A percentile compares a stretch with the other conserved stretches of the same genome.
phyloP scores from a whole-genome alignment of 805 yeast species.

The Cyberlindnera misumaiensis region DNA sequence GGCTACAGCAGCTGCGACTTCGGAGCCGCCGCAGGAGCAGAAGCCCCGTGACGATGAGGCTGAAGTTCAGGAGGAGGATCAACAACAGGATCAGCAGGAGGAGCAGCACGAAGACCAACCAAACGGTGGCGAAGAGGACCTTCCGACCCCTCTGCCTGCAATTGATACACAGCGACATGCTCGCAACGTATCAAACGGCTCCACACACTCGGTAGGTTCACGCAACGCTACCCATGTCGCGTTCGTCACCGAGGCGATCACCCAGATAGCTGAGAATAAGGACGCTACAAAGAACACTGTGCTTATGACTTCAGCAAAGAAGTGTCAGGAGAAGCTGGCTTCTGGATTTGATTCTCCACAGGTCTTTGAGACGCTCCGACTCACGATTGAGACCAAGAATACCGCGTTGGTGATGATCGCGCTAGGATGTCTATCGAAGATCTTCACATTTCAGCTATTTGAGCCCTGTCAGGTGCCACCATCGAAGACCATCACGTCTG shows the following conservation, averaged over 20 bases:
- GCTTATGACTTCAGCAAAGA: constrained; percentile 27
- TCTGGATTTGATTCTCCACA: constrained; percentile 38
- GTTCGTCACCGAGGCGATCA: constrained; percentile 53
- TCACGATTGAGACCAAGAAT: constrained; percentile 64
- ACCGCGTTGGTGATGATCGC: constrained; percentile 65
- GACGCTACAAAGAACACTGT: constrained; percentile 48
- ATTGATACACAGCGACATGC: constrained; percentile 13
- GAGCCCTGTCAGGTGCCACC: constrained; percentile 47
- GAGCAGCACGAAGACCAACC: constrained; percentile 12
- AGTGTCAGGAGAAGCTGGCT: constrained; percentile 22
- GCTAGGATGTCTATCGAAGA: constrained; percentile 78
- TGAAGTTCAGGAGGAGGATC: neutral
- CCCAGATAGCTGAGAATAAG: constrained; percentile 47
- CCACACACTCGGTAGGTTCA: constrained; percentile 15
- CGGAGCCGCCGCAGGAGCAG: too few relatives aligned
- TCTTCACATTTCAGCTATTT: constrained; percentile 80
- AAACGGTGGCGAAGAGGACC: constrained; percentile 14
- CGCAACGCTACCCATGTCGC: constrained; percentile 27
- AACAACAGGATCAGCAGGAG: constrained; percentile 1
- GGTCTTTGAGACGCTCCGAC: constrained; percentile 74
- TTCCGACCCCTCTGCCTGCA: constrained; percentile 16
- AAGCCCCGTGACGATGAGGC: too few relatives aligned
- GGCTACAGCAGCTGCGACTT: too few relatives aligned
- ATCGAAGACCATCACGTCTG: constrained; percentile 29
- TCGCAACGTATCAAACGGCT: constrained; percentile 15